Base-by-base conservation (phyloP, 768 basidiomycete species). In the Pisolithus tinctorius region DNA sequence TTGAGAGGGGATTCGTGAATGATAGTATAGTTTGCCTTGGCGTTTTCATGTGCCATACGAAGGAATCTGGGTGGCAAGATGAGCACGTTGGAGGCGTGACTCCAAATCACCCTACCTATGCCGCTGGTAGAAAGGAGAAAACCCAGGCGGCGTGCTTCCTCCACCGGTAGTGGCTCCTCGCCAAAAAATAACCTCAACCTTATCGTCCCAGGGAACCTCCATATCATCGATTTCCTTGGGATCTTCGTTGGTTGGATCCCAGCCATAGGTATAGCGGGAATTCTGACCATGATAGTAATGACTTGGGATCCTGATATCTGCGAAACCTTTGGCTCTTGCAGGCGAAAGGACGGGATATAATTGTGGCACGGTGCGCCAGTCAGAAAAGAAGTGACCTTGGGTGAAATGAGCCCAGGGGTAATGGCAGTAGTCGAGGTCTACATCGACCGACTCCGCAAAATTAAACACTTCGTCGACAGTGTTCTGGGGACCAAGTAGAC, bases 301-400 rank as follows among this genome's bases (percentile, higher is more conserved):
- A 54, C 90, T 93, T 0, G 96, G 95, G 55, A 98, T 93, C 51
- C 88, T 76, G 58, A 99, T 89, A 63, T 98, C 96, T 55, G 82
- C 71, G 64, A 86, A 97, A 0, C 96, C 93, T 38, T 74, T 73
- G 0, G 86, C 84, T 61, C 88, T 92, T 0, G 93, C 89, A 2
- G 95, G 93, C 2, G 92, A 93, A 69, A 99, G 88, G 27, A 99
- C 81, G 6, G 96, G 96, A 67, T 90, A 94, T n/a, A 95, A 74
- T 1, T 81, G 81, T 10, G 88, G 81, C 52, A 97, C 84, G 0
- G 86, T 88, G 20, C 94, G 76, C 89, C 92, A 96, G 68, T 99
- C 95, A 16, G 90, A 91, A 79, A 96, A 98, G 69, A 96, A 97
- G 68, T 93, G 93, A 10, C 94, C 93, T 63, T 98, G 96, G 27